Base-by-base conservation (phyloP, 345 rosid genomes). In the Turritis glabra region DNA sequence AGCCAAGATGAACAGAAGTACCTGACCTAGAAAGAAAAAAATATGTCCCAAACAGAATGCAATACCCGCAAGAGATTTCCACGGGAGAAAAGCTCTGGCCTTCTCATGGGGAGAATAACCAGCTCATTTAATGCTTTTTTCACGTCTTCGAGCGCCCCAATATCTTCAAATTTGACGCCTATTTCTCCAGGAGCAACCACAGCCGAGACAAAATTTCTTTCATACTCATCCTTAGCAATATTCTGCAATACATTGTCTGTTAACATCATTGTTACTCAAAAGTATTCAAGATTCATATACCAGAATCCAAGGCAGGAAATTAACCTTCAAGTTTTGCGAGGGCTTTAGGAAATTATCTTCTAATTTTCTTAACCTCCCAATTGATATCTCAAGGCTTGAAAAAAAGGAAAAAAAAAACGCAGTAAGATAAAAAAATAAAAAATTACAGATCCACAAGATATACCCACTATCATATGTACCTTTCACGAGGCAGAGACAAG, bases 61-160 rank as follows among this genome's bases (percentile, higher is more conserved):
- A 74, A 47, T 92, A 90, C 97, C 90, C 91, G 87, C 82, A 95
- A 76, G 72, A 95, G 82, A 84, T 91, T 95, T 75, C 99, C 99
- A 43, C 47, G 87, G 79, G 97, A 73, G 70, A 95, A 95, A 61
- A 95, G 96, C 77, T 87, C 97, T 1, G 99, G 97, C 76, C 99
- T 90, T 58, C 89, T 81, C 99, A 95, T 92, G 59, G 99, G 99
- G 77, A 95, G 99, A 84, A 95, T 95, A 63, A 92, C 99, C 51
- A 95, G 90, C 82, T 95, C 99, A 81, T 92, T 81, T 74, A 95
- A 80, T 62, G 99, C 92, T 82, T 79, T 89, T 76, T 92, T 95
- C 65, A 95, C 99, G 25, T 89, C 85, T 82, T 95, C 97, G 21
- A 95, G 99, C 70, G 99, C 97, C 71, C 97, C 97, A 38, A 95